Conservation (phyloP, 345 rosid genomes). For the Camelina sativa region DNA sequence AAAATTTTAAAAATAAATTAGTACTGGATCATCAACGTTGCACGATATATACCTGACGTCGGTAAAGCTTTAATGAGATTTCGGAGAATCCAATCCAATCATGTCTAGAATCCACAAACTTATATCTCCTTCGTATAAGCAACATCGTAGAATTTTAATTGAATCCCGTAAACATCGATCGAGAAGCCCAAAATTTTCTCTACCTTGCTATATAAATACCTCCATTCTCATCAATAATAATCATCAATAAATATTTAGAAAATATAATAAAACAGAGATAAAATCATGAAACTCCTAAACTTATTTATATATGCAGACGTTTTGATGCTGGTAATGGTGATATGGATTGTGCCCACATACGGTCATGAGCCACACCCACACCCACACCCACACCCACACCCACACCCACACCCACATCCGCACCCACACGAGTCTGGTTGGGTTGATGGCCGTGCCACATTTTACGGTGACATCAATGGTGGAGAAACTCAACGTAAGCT, state of each 20-base stretch:
- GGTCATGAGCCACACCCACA: too few relatives aligned
- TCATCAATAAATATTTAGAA: not conserved
- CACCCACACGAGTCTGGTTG: slow-evolving; percentile 4
- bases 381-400: too few relatives aligned
- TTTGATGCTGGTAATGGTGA: slow-evolving; percentile 13
- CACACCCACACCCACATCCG: too few relatives aligned
- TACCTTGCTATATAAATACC: not conserved
- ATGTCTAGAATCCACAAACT: slow-evolving; percentile 68
- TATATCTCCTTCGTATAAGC: slow-evolving; percentile 68
- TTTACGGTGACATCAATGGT: slow-evolving; percentile 40
- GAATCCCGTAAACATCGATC: slow-evolving; percentile 64
- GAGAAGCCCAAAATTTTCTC: slow-evolving; percentile 16
- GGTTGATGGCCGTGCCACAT: slow-evolving; percentile 35
- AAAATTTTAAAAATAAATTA: not conserved
- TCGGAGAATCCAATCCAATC: not conserved
- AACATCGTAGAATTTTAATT: slow-evolving; percentile 69
- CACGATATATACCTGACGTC: not conserved
- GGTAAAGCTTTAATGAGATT: not conserved
- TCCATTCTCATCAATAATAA: not conserved
- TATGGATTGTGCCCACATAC: slow-evolving; percentile 20
- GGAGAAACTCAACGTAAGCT: slow-evolving; percentile 35
- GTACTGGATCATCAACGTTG: not conserved
- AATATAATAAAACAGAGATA: not conserved
- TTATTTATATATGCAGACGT: not conserved
- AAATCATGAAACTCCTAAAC: slow-evolving; percentile 8